Evolutionary conservation across 768 basidiomycete species (phyloP).

Genomic region (Kwoniella botswanensis): DNA sequence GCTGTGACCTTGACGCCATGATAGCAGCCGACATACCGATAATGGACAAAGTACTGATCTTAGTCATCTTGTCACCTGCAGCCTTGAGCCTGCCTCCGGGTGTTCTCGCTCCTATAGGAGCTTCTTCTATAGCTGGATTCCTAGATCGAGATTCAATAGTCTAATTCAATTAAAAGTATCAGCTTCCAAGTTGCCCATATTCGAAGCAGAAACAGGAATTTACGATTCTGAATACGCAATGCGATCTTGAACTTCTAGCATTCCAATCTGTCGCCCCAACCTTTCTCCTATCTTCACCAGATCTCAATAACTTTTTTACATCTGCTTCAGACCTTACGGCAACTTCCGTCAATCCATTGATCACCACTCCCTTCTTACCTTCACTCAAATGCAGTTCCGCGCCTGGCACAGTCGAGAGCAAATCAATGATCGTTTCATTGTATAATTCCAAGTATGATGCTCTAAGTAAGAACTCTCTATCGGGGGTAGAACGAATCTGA

Average conservation of each 20-base stretch:
- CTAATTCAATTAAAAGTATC: slow-evolving; percentile 29
- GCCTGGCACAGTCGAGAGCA: slow-evolving; percentile 75
- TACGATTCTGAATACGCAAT: slow-evolving; percentile 91
- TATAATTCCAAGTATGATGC: slow-evolving; percentile 98
- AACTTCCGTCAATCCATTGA: slow-evolving; percentile 77
- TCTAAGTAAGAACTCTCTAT: slow-evolving; percentile 88
- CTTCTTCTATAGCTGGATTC: slow-evolving; percentile 61
- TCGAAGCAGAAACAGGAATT: slow-evolving; percentile 24
- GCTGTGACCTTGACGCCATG: slow-evolving; percentile 1
- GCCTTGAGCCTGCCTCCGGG: slow-evolving; percentile 40
- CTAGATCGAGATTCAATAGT: slow-evolving; percentile 75
- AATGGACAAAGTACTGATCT: slow-evolving; percentile 55
- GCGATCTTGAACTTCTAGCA: slow-evolving; percentile 88
- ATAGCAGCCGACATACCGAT: slow-evolving; percentile 37
- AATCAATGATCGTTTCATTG: slow-evolving; percentile 65
- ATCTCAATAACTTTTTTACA: slow-evolving; percentile 79
- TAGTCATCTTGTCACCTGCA: slow-evolving; percentile 51
- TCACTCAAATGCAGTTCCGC: slow-evolving; percentile 65
- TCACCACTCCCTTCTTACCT: slow-evolving; percentile 64
- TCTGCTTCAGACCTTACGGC: slow-evolving; percentile 89
- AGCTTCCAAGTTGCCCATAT: neutral
- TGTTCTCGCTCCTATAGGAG: slow-evolving; percentile 44
- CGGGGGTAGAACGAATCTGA: slow-evolving; percentile 63
- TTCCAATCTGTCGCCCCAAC: slow-evolving; percentile 99
- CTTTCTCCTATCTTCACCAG: slow-evolving; percentile 83